Evolutionary conservation across 148 eudicot species (phyloP).

Genomic region (Silene uniflora): DNA sequence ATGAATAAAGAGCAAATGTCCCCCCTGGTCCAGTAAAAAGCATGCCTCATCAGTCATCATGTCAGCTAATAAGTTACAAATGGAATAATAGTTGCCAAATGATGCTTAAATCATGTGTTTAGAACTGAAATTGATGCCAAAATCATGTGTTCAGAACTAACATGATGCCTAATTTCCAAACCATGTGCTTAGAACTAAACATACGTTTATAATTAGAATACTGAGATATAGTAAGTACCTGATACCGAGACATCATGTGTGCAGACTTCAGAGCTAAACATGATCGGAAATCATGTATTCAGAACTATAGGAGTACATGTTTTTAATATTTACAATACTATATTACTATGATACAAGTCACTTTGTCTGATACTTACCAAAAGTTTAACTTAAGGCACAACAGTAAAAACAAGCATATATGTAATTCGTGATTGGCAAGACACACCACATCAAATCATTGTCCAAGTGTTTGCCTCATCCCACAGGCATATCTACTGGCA

Average conservation of each 20-base stretch:
- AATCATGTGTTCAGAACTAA: background rate
- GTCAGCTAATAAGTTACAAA: background rate
- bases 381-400: no score
- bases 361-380: no score
- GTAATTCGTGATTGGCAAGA: no score
- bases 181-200: background rate
- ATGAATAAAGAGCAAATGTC: constrained; percentile 93
- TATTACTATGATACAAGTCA: no score
- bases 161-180: background rate
- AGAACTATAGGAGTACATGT: no score
- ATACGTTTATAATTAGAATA: background rate
- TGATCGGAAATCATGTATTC: no score
- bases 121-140: background rate
- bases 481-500: no score
- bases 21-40: constrained; percentile 53
- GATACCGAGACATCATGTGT: background rate
- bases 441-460: no score
- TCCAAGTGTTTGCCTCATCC: no score
- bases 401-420: no score
- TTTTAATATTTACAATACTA: no score
- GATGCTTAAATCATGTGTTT: background rate
- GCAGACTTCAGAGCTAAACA: no score
- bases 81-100: background rate
- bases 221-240: background rate
- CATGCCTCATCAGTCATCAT: background rate